These are phyloP conservation scores for Talaromyces atroroseus DNA, from an alignment of 2,329 filamentous ascomycete species.

Conservation along the genomic window DNA sequence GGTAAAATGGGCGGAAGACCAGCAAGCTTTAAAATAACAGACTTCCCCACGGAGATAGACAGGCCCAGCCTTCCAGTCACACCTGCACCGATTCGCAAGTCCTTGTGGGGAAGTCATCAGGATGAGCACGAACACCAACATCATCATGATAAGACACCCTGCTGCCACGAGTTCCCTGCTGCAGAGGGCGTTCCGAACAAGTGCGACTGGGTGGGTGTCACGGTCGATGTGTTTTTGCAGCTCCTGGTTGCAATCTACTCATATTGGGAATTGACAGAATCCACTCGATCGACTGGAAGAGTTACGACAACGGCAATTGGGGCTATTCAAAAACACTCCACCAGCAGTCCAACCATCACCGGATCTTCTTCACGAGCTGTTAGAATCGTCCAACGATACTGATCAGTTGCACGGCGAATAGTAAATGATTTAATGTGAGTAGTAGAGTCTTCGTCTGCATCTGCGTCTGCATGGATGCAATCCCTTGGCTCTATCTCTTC, in stretches of 20 bases:
- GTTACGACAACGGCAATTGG: constrained; percentile 50
- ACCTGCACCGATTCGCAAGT: constrained; percentile 58
- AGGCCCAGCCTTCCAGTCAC: constrained; percentile 86
- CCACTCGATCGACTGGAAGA: constrained; percentile 65
- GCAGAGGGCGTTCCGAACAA: constrained; percentile 82
- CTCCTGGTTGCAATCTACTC: constrained; percentile 40
- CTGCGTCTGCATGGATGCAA: neutral
- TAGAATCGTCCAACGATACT: constrained; percentile 12
- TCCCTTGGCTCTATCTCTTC: neutral
- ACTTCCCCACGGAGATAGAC: constrained; percentile 79
- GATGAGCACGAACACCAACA: neutral
- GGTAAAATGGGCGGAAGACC: constrained; percentile 33
- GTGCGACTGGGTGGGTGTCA: constrained; percentile 85
- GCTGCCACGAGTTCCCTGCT: constrained; percentile 53
- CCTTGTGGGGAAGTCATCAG: constrained; percentile 2
- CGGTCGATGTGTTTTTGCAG: constrained; percentile 41
- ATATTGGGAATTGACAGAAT: constrained; percentile 55
- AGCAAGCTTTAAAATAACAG: constrained; percentile 66
- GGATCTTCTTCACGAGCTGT: neutral
- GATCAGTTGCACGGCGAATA: neutral
- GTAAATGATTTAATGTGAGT: neutral
- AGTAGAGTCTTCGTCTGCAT: neutral
- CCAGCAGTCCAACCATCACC: neutral
- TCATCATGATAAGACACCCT: neutral
- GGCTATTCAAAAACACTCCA: neutral